phyloP scores from a whole-genome alignment of 2,329 filamentous ascomycete genomes.

The Nigrograna mackinnonii region DNA sequence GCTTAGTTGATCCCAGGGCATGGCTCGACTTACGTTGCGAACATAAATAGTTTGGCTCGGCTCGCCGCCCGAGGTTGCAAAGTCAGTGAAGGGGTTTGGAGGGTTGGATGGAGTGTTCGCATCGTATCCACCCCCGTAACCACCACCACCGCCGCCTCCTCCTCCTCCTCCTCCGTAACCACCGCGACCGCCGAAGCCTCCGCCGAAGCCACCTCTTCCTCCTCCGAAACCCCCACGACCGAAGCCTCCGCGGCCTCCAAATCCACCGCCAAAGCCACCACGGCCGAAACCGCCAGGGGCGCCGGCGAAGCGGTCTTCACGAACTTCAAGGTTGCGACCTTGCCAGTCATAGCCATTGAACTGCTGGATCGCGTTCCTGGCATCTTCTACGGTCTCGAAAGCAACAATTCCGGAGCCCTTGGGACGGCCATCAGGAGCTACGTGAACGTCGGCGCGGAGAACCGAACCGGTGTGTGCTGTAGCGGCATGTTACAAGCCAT shows the following conservation, averaged over 20 bases:
- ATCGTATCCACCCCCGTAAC: constrained; percentile 47
- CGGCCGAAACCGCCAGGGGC: constrained; percentile 45
- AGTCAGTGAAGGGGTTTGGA: constrained; percentile 93
- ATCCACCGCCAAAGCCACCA: constrained; percentile 43
- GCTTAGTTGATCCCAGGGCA: not conserved
- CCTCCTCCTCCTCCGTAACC: constrained; percentile 38
- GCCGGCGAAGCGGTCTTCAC: constrained; percentile 90
- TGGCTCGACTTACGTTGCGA: constrained; percentile 77
- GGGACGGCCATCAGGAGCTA: constrained; percentile 86
- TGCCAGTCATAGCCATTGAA: constrained; percentile 99
- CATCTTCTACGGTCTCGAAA: constrained; percentile 93
- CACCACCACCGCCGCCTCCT: constrained; percentile 49
- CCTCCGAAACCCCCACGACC: constrained; percentile 50
- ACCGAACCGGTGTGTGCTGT: constrained; percentile 54
- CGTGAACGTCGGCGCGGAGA: constrained; percentile 92
- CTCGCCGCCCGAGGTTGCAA: constrained; percentile 83
- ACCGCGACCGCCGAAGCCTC: constrained; percentile 53
- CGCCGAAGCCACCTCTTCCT: constrained; percentile 59
- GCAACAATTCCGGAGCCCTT: constrained; percentile 98
- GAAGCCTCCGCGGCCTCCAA: constrained; percentile 43
- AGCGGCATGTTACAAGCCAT: constrained; percentile 1
- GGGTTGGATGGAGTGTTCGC: constrained; percentile 56
- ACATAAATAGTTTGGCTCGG: constrained; percentile 87
- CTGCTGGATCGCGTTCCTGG: constrained; percentile 91
- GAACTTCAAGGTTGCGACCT: constrained; percentile 88